phyloP scores from a whole-genome alignment of 1,284 basidiomycete species.

The Phellopilus nigrolimitatus region DNA sequence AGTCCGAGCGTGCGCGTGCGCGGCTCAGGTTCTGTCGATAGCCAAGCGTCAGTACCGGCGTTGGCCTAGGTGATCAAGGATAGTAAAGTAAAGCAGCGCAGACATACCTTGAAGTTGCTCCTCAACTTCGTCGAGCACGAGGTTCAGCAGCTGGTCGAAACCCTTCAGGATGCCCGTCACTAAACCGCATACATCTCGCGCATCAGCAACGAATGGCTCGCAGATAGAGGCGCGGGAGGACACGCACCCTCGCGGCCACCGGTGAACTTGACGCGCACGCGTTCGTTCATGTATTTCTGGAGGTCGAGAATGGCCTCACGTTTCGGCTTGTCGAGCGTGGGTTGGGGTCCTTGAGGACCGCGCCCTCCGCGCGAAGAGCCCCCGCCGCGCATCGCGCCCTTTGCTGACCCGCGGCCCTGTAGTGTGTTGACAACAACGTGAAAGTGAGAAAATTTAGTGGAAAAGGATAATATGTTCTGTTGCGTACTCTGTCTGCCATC shows the following conservation, averaged over 20 bases:
- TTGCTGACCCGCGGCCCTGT: constrained; percentile 48
- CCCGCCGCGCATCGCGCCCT: constrained; percentile 39
- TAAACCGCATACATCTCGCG: constrained; percentile 35
- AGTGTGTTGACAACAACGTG: not conserved
- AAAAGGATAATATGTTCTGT: too few species aligned
- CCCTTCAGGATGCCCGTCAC: constrained; percentile 93
- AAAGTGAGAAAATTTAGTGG: too few species aligned
- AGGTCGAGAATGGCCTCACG: constrained; percentile 96
- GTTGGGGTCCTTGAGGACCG: constrained; percentile 39
- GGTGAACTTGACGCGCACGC: constrained; percentile 93
- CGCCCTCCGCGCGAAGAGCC: constrained; percentile 38
- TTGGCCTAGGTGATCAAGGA: constrained; percentile 16
- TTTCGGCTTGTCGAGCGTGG: constrained; percentile 80
- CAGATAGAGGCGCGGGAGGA: too few species aligned
- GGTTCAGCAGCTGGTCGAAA: constrained; percentile 94
- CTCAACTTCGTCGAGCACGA: constrained; percentile 88
- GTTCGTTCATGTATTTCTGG: constrained; percentile 89
- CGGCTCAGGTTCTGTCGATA: constrained; percentile 55
- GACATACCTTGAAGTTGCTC: constrained; percentile 66
- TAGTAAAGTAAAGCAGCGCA: constrained; percentile 16
- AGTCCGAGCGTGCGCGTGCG: constrained; percentile 72
- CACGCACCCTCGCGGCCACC: constrained; percentile 88
- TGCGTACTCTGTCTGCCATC: constrained; percentile 36
- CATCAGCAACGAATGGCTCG: too few species aligned
- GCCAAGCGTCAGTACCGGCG: too few species aligned